Conservation (phyloP, 306 rosid genomes). For the Malus fusca region DNA sequence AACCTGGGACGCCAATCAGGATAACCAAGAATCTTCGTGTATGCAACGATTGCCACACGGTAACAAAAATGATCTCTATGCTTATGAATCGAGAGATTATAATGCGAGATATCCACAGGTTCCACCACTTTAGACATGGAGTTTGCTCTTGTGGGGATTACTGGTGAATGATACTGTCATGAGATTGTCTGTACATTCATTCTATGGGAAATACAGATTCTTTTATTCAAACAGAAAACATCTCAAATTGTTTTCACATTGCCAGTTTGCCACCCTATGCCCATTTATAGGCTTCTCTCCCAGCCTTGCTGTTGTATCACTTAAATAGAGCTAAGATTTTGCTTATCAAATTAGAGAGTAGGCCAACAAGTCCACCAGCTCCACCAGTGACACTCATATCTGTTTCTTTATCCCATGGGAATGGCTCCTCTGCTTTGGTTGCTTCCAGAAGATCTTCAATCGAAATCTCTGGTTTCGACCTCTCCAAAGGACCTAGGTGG, state of each 20-base stretch:
- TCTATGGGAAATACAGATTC: constrained; percentile 3
- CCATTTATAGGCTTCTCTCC: constrained; percentile 9
- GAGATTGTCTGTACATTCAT: neutral
- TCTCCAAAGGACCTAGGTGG: constrained; percentile 41
- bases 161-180: constrained; percentile 31
- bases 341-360: constrained; percentile 10
- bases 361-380: constrained; percentile 25
- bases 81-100: constrained; percentile 35
- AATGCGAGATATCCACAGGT: constrained; percentile 51
- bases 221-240: constrained; percentile 4
- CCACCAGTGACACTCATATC: constrained; percentile 50
- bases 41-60: constrained; percentile 51
- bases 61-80: constrained; percentile 43
- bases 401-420: constrained; percentile 61
- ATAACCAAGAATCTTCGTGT: constrained; percentile 57
- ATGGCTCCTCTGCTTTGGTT: constrained; percentile 51
- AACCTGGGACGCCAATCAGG: constrained; percentile 41
- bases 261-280: constrained; percentile 2
- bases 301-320: constrained; percentile 12
- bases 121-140: constrained; percentile 49
- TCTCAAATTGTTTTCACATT: constrained; percentile 8
- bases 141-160: constrained; percentile 52
- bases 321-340: constrained; percentile 26
- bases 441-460: constrained; percentile 50
- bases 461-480: constrained; percentile 47